Conservation (phyloP, 2,329 filamentous ascomycete genomes). For the Stemphylium beticola region DNA sequence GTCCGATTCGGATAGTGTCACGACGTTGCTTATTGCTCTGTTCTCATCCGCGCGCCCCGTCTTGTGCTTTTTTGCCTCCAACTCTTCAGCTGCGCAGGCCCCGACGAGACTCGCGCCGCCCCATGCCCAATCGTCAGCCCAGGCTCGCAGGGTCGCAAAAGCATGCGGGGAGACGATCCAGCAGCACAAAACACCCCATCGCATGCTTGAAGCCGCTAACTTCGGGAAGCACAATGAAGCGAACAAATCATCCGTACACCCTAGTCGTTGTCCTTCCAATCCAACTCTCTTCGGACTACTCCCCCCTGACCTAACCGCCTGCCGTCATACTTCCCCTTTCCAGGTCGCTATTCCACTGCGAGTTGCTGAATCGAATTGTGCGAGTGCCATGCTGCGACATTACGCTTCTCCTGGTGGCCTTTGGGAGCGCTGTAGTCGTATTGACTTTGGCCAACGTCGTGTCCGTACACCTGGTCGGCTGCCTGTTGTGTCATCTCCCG, state of each 20-base stretch:
- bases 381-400: constrained; percentile 1
- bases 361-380: not conserved
- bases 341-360: constrained; percentile 4
- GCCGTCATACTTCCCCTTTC: constrained; percentile 23
- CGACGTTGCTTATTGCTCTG: not conserved
- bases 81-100: not conserved
- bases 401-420: not conserved
- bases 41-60: not conserved
- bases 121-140: constrained; percentile 6
- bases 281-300: constrained; percentile 1
- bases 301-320: constrained; percentile 30
- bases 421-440: not conserved
- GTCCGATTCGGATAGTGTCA: not conserved
- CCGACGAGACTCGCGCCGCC: not conserved
- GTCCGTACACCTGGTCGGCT: constrained; percentile 18
- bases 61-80: not conserved
- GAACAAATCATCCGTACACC: constrained; percentile 24
- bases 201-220: constrained; percentile 30
- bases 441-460: constrained; percentile 1
- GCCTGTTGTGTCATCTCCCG: constrained; percentile 17
- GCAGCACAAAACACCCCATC: constrained; percentile 23
- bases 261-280: constrained; percentile 15
- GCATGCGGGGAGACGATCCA: constrained; percentile 18
- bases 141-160: not conserved
- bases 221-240: constrained; percentile 20